A percentile compares a stretch with the other conserved stretches of the same genome.
Conservation (phyloP, 2,329 filamentous ascomycete species). For the Penicillium sp. region DNA sequence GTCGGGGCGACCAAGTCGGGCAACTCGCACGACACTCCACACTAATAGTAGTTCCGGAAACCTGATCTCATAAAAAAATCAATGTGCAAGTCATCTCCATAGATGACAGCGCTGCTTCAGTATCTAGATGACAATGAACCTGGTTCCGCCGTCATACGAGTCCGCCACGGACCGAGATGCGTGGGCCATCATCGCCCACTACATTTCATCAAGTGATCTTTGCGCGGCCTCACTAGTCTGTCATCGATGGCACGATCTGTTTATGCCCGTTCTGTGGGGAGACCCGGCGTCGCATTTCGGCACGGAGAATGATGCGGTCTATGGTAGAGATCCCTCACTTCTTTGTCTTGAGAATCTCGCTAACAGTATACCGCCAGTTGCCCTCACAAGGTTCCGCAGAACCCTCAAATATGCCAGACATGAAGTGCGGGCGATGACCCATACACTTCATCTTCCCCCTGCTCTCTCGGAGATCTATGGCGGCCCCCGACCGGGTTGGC, state of each 20-base stretch:
- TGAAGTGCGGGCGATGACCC: slow-evolving; percentile 53
- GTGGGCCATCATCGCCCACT: slow-evolving; percentile 54
- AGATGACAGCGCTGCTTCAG: not conserved
- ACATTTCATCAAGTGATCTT: slow-evolving; percentile 54
- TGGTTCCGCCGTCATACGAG: slow-evolving; percentile 58
- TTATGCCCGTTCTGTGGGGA: slow-evolving; percentile 58
- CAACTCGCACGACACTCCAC: not conserved
- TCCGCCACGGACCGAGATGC: slow-evolving; percentile 52
- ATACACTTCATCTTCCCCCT: slow-evolving; percentile 58
- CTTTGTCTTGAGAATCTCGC: not conserved
- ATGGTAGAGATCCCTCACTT: slow-evolving; percentile 37
- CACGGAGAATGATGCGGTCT: slow-evolving; percentile 56
- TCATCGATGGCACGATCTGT: slow-evolving; percentile 55
- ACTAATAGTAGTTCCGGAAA: not conserved
- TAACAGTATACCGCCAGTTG: slow-evolving; percentile 41
- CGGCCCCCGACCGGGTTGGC: slow-evolving; percentile 56
- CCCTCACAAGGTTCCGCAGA: slow-evolving; percentile 56
- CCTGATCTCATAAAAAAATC: not conserved
- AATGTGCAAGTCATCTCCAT: not conserved
- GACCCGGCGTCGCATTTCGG: slow-evolving; percentile 61
- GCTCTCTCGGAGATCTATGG: slow-evolving; percentile 59
- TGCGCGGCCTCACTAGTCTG: slow-evolving; percentile 55
- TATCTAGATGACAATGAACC: slow-evolving; percentile 45
- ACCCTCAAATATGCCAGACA: slow-evolving; percentile 52
- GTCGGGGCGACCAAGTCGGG: slow-evolving; percentile 7